These are phyloP conservation scores for Coniochaeta hoffmannii DNA, from an alignment of 2,329 filamentous ascomycete genomes.

Conservation along the genomic window DNA sequence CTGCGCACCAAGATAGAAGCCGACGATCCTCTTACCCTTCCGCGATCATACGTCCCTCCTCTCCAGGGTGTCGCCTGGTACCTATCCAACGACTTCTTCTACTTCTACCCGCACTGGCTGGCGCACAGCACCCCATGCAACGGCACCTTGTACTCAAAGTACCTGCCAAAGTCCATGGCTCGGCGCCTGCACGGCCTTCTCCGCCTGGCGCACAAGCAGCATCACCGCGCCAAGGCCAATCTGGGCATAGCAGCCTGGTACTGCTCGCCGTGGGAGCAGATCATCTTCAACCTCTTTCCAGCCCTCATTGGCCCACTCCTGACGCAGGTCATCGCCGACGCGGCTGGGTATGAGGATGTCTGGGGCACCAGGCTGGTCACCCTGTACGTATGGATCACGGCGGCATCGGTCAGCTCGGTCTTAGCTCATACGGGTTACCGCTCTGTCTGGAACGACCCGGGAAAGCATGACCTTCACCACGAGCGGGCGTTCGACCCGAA, in stretches of 20 bases:
- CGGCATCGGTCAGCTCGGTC: constrained; percentile 1
- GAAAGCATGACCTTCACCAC: constrained; percentile 3
- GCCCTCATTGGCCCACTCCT: background rate
- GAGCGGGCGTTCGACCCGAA: constrained; percentile 2
- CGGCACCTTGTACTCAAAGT: background rate
- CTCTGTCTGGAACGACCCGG: constrained; percentile 1
- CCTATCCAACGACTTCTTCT: constrained; percentile 1
- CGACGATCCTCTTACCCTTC: background rate
- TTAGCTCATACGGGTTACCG: constrained; percentile 2
- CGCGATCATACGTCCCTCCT: background rate
- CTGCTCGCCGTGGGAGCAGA: constrained; percentile 2
- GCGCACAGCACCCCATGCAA: background rate
- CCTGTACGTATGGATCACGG: constrained; percentile 1
- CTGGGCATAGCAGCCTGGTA: constrained; percentile 1
- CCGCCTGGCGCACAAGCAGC: background rate
- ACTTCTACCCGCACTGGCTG: constrained; percentile 2
- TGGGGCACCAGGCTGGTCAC: constrained; percentile 3
- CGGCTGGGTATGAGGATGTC: background rate
- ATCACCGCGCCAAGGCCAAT: constrained; percentile 1
- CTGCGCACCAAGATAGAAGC: constrained; percentile 1
- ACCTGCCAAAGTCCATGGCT: background rate
- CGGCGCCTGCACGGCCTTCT: background rate
- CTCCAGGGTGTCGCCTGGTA: background rate
- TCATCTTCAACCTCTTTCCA: constrained; percentile 2
- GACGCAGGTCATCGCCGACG: background rate